Evolutionary conservation across 805 yeast species (phyloP).

Genomic region (Monosporozyma aquatica): DNA sequence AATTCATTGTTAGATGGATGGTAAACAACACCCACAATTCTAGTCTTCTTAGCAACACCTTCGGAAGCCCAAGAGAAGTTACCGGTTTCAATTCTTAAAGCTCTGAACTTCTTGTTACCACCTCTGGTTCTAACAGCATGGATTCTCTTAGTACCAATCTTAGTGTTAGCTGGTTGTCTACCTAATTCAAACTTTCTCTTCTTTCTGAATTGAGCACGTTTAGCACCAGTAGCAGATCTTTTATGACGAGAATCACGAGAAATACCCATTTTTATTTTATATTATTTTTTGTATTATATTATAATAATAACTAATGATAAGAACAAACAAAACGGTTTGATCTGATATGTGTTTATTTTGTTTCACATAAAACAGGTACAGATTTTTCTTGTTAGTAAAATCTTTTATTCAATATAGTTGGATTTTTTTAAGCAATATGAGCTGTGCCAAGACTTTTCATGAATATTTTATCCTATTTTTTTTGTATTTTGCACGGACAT

Average conservation of each 20-base stretch:
- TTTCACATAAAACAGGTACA: background rate
- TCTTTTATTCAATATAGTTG: background rate
- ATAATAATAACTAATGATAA: no score
- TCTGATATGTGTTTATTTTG: no score
- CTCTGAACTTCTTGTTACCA: conserved; percentile 99
- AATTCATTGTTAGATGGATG: conserved; percentile 99
- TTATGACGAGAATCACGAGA: conserved; percentile 99
- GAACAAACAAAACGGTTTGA: no score
- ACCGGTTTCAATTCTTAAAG: conserved; percentile 97
- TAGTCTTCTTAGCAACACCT: conserved; percentile 97
- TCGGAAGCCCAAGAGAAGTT: conserved; percentile 99
- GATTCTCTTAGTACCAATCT: conserved; percentile 97
- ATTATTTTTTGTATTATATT: background rate
- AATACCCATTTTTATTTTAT: conserved; percentile 79
- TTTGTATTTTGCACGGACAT: no score
- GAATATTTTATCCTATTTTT: no score
- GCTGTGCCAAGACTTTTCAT: no score
- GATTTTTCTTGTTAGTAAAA: background rate
- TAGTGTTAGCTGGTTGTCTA: conserved; percentile 99
- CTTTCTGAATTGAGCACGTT: conserved; percentile 99
- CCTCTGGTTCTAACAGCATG: conserved; percentile 99
- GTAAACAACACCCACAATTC: conserved; percentile 95
- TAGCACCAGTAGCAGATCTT: conserved; percentile 99
- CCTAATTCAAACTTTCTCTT: conserved; percentile 99
- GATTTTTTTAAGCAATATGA: no score